Evolutionary conservation across 2,329 filamentous ascomycete genomes (phyloP).

Genomic region (Diaporthe sp.): DNA sequence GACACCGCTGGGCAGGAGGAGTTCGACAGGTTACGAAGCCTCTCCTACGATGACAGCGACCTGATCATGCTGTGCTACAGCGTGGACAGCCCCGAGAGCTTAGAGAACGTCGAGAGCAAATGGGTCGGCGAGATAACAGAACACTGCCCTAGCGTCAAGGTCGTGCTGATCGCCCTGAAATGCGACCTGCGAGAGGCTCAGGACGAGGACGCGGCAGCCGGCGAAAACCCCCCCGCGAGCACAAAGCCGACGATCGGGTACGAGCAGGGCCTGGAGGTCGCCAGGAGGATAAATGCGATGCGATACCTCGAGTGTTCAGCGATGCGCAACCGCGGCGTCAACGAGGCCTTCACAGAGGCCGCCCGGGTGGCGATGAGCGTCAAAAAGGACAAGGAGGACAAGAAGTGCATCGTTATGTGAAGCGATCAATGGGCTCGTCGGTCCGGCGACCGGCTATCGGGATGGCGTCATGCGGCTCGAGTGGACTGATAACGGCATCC

Average conservation of each 20-base stretch:
- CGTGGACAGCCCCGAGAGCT: slow-evolving; percentile 93
- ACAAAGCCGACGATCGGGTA: slow-evolving; percentile 86
- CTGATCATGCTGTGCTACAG: slow-evolving; percentile 99
- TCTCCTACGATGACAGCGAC: slow-evolving; percentile 97
- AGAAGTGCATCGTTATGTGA: slow-evolving; percentile 71
- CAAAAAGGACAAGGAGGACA: slow-evolving; percentile 72
- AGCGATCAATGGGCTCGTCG: slow-evolving; percentile 20
- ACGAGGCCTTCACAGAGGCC: slow-evolving; percentile 98
- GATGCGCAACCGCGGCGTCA: slow-evolving; percentile 97
- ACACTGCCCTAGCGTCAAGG: slow-evolving; percentile 94
- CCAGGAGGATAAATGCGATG: slow-evolving; percentile 89
- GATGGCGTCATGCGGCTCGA: slow-evolving; percentile 37
- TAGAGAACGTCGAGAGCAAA: slow-evolving; percentile 98
- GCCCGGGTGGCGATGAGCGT: slow-evolving; percentile 89
- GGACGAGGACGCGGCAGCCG: slow-evolving; percentile 75
- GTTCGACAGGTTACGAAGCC: slow-evolving; percentile 93
- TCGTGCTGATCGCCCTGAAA: slow-evolving; percentile 95
- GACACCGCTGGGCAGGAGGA: slow-evolving; percentile 99
- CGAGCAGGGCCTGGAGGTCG: slow-evolving; percentile 90
- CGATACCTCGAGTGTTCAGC: slow-evolving; percentile 98
- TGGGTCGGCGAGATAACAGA: slow-evolving; percentile 99
- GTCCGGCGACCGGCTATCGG: slow-evolving; percentile 35
- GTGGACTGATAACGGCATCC: slow-evolving; percentile 24
- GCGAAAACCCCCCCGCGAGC: slow-evolving; percentile 46
- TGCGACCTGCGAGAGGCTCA: slow-evolving; percentile 89